Evolutionary conservation across 805 yeast species (phyloP).

Genomic region (Candida michaelii): DNA sequence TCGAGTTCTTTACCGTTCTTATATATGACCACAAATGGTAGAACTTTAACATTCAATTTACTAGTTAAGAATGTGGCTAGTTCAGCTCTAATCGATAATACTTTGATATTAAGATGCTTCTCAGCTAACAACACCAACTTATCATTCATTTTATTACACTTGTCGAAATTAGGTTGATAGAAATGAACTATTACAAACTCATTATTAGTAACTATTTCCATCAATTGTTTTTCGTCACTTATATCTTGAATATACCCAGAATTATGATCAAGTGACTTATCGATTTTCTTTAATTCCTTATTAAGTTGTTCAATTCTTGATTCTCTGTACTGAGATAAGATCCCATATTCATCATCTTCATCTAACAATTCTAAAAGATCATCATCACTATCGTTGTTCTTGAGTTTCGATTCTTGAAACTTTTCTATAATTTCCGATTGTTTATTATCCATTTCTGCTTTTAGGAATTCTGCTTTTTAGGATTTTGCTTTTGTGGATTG

Average conservation of each 20-base stretch:
- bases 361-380: slow-evolving; percentile 48
- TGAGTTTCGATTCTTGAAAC: slow-evolving; percentile 44
- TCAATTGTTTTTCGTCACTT: slow-evolving; percentile 54
- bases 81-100: slow-evolving; percentile 57
- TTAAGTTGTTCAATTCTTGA: slow-evolving; percentile 59
- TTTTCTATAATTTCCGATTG: slow-evolving; percentile 39
- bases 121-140: slow-evolving; percentile 47
- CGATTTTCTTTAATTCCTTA: slow-evolving; percentile 38
- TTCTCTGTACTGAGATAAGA: slow-evolving; percentile 57
- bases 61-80: slow-evolving; percentile 72
- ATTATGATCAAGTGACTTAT: slow-evolving; percentile 19
- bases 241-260: slow-evolving; percentile 43
- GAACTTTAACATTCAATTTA: slow-evolving; percentile 59
- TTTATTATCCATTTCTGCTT: slow-evolving; percentile 29
- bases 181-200: slow-evolving; percentile 57
- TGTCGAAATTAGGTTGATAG: slow-evolving; percentile 56
- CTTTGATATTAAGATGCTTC: slow-evolving; percentile 55
- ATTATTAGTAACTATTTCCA: slow-evolving; percentile 47
- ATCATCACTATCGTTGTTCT: slow-evolving; percentile 23
- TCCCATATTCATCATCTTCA: slow-evolving; percentile 39
- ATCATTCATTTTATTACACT: slow-evolving; percentile 61
- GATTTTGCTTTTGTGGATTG: background rate
- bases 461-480: background rate
- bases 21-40: slow-evolving; percentile 71
- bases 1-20: slow-evolving; percentile 57